phyloP scores from a whole-genome alignment of 2,329 filamentous ascomycete species.

The Bipolaris cookei region DNA sequence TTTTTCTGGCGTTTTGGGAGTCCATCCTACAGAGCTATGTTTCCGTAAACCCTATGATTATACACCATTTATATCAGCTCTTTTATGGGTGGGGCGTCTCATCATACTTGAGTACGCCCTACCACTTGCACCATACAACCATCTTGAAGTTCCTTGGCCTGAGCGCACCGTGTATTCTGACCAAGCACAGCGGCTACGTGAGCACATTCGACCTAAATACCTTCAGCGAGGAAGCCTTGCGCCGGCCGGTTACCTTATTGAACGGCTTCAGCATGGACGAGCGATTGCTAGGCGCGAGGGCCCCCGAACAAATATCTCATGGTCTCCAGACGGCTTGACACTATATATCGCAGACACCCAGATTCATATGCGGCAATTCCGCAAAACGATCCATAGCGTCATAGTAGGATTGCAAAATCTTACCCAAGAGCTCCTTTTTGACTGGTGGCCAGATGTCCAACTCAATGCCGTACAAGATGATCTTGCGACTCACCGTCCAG shows the following conservation, averaged over 20 bases:
- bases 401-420: constrained; percentile 4
- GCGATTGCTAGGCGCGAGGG: constrained; percentile 14
- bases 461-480: constrained; percentile 4
- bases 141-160: constrained; percentile 12
- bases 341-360: constrained; percentile 6
- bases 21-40: constrained; percentile 11
- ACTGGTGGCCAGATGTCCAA: constrained; percentile 7
- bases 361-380: constrained; percentile 8
- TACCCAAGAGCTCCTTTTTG: constrained; percentile 12
- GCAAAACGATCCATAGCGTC: constrained; percentile 7
- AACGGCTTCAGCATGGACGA: constrained; percentile 9
- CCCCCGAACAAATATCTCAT: constrained; percentile 11
- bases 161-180: constrained; percentile 5
- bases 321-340: constrained; percentile 8
- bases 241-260: constrained; percentile 11
- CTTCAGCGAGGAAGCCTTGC: constrained; percentile 12
- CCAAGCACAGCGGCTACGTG: constrained; percentile 9
- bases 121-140: constrained; percentile 7
- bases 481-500: constrained; percentile 11
- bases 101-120: constrained; percentile 15
- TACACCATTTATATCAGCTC: constrained; percentile 12
- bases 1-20: constrained; percentile 13
- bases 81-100: constrained; percentile 7
- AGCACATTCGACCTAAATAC: constrained; percentile 11
- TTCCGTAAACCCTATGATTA: constrained; percentile 14